Evolutionary conservation across 1,139 yeast genomes (phyloP), one percentile per base, ranked within the genome.

Genomic region (Sugiyamaella xylanicola): DNA sequence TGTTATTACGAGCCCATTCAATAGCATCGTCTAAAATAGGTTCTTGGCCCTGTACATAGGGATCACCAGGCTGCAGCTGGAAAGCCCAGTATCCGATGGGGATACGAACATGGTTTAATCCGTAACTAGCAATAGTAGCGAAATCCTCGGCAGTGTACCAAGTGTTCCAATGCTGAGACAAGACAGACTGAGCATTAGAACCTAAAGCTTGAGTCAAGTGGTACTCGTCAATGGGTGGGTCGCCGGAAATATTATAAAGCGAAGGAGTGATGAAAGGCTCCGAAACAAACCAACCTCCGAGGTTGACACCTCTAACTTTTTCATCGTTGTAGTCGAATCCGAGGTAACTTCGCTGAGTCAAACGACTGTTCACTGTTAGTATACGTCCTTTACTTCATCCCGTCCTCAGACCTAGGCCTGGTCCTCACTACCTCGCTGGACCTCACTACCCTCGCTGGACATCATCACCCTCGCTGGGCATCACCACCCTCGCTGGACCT

Each of bases 11-110:
- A 50, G 88, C 83, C 97, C 97, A 92, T 21, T 72, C 78, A 51
- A 92, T 75, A 8, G 97, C 96, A 63, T 78, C 75, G 64, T 87
- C 91, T 59, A 92, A 75, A 70, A 86, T 89, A 16, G 72, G 68
- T 54, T 78, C 83, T 74, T 91, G 97, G 22, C 97, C 97, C 68
- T 82, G 85, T 48, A 89, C 95, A 69, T 89, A 92, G 5, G 98
- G 97, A 69, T 93, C 99, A 58, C 76, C 73, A 19, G 75, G 79
- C 56, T 82, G 74, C 44, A 76, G 73, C 51, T 79, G 73, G 71
- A 87, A 93, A 2, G 98, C 97, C 99, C 99, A 92, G 76, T 92
- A 93, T 5, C 98, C 98, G 59, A 92, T 82, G 25, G 98, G 98
- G 58, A 92, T 86, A 65, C 98, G 82, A 37, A 89, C 97, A 59